phyloP scores from a whole-genome alignment of 768 basidiomycete species.

The Leccinum longicurvipes region DNA sequence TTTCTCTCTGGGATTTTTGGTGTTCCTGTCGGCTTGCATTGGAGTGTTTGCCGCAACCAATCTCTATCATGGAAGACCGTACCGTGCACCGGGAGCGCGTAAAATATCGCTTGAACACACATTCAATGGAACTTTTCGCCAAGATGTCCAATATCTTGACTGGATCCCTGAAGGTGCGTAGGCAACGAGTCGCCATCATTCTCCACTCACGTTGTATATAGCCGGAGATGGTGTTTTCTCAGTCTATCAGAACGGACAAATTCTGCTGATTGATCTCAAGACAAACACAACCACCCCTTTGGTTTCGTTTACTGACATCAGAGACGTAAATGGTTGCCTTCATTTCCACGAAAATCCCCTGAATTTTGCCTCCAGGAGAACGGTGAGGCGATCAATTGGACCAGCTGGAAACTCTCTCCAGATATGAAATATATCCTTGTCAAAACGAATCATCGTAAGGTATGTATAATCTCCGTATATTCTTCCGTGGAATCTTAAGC shows the following conservation, averaged over 20 bases:
- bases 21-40: slow-evolving; percentile 62
- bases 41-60: slow-evolving; percentile 75
- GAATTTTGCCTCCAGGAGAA: slow-evolving; percentile 42
- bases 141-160: slow-evolving; percentile 46
- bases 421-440: slow-evolving; percentile 90
- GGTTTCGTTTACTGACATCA: slow-evolving; percentile 55
- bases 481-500: slow-evolving; percentile 4
- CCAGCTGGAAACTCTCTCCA: slow-evolving; percentile 78
- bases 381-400: slow-evolving; percentile 48
- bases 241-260: slow-evolving; percentile 52
- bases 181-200: neutral
- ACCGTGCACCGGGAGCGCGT: slow-evolving; percentile 49
- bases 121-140: slow-evolving; percentile 85
- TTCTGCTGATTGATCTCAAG: slow-evolving; percentile 80
- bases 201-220: slow-evolving; percentile 31
- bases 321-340: slow-evolving; percentile 47
- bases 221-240: slow-evolving; percentile 96
- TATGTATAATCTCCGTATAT: slow-evolving; percentile 21
- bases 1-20: slow-evolving; percentile 54
- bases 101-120: slow-evolving; percentile 86
- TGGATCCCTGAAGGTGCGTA: slow-evolving; percentile 92
- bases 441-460: slow-evolving; percentile 73
- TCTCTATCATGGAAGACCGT: slow-evolving; percentile 55
- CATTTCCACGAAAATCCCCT: neutral
- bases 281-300: slow-evolving; percentile 64